phyloP scores from a whole-genome alignment of 2,329 filamentous ascomycete species.

The Aureobasidium sp. region DNA sequence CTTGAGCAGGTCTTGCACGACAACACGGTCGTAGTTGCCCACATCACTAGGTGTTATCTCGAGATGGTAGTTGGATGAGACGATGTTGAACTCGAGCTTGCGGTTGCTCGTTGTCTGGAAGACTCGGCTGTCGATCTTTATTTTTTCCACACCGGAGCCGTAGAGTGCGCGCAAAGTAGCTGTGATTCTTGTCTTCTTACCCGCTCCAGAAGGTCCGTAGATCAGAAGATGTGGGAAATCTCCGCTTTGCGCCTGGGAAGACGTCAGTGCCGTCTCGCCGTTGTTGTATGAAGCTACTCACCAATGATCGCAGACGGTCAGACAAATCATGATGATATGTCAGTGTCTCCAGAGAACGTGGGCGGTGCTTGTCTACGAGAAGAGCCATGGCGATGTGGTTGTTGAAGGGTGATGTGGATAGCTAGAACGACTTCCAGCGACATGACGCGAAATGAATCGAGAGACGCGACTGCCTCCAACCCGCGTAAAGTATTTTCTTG shows the following conservation, averaged over 20 bases:
- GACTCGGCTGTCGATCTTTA: constrained; percentile 95
- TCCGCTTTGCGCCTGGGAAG: constrained; percentile 74
- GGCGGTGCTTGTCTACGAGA: constrained; percentile 59
- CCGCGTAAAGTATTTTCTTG: not conserved
- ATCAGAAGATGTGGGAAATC: constrained; percentile 97
- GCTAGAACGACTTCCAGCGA: not conserved
- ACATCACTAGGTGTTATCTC: constrained; percentile 98
- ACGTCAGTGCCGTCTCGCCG: constrained; percentile 3
- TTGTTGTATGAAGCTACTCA: constrained; percentile 39
- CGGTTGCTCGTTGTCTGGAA: constrained; percentile 92
- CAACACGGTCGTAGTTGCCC: constrained; percentile 91
- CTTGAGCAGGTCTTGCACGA: constrained; percentile 91
- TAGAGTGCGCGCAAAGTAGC: constrained; percentile 93
- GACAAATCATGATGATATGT: constrained; percentile 89
- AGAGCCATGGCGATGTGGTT: constrained; percentile 47
- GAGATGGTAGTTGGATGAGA: constrained; percentile 92
- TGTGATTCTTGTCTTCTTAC: constrained; percentile 95
- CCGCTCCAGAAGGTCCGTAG: constrained; percentile 91
- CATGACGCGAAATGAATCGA: not conserved
- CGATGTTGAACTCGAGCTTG: constrained; percentile 99
- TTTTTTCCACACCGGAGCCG: constrained; percentile 96
- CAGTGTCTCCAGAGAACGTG: constrained; percentile 66
- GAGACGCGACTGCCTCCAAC: not conserved
- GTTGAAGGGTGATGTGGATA: not conserved
- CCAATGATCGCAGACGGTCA: constrained; percentile 75